phyloP scores from a whole-genome alignment of 129 eudicot species.

The Artemisia tridentata region DNA sequence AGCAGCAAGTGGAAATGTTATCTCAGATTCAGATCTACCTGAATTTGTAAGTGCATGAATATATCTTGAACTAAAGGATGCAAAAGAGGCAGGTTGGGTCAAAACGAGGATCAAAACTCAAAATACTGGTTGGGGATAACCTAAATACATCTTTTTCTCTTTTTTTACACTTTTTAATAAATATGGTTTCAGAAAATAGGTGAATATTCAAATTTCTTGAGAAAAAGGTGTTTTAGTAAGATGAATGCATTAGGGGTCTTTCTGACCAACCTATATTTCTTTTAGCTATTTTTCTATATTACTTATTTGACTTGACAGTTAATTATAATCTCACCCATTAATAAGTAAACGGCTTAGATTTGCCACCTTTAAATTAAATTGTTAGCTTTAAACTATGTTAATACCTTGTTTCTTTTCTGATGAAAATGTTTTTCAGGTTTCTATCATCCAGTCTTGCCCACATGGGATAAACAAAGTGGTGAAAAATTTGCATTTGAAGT shows the following conservation, averaged over 20 bases:
- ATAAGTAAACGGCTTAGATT: no score
- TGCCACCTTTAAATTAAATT: neutral
- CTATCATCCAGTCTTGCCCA: conserved; percentile 61
- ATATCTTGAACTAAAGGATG: neutral
- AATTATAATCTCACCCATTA: no score
- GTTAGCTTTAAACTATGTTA: neutral
- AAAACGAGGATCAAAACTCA: neutral
- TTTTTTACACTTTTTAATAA: neutral
- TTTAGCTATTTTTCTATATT: neutral
- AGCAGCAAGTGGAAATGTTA: conserved; percentile 27
- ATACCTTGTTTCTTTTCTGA: conserved; percentile 5
- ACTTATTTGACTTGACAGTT: no score
- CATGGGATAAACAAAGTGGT: conserved; percentile 62
- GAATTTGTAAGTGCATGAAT: conserved; percentile 53
- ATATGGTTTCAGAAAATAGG: neutral
- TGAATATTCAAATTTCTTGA: neutral
- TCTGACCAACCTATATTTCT: neutral
- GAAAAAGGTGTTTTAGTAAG: no score
- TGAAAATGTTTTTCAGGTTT: conserved; percentile 44
- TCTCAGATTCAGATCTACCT: conserved; percentile 62
- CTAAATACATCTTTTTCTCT: neutral
- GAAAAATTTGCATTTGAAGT: conserved; percentile 51
- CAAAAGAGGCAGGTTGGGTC: neutral
- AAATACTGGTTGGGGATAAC: neutral
- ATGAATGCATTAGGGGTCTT: no score